phyloP scores from a whole-genome alignment of 1,284 basidiomycete species.

The Pyrrhoderma noxium region DNA sequence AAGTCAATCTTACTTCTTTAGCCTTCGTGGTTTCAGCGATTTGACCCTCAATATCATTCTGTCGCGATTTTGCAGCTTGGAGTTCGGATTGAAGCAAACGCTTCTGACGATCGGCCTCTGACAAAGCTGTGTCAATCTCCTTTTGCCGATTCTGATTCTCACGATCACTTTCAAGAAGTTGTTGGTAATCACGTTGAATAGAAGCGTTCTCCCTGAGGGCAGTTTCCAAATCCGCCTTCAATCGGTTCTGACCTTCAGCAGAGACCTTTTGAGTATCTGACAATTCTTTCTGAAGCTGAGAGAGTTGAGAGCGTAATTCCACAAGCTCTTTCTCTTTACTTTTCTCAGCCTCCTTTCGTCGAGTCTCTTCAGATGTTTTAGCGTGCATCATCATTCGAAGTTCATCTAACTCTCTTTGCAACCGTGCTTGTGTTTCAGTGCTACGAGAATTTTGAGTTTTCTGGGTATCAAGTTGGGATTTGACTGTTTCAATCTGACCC shows the following conservation, averaged over 20 bases:
- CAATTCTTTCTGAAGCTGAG: slow-evolving; percentile 53
- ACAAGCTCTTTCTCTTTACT: slow-evolving; percentile 82
- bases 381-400: slow-evolving; percentile 75
- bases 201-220: slow-evolving; percentile 48
- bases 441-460: slow-evolving; percentile 56
- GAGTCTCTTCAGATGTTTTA: slow-evolving; percentile 82
- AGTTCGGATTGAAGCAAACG: slow-evolving; percentile 72
- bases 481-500: slow-evolving; percentile 61
- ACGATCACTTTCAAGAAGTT: slow-evolving; percentile 55
- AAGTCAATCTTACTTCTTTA: slow-evolving; percentile 55
- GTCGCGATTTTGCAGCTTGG: slow-evolving; percentile 60
- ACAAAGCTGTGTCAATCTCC: slow-evolving; percentile 46
- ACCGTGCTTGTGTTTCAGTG: slow-evolving; percentile 43
- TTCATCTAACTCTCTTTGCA: slow-evolving; percentile 84
- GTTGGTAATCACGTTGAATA: slow-evolving; percentile 51
- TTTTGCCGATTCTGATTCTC: slow-evolving; percentile 44
- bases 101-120: slow-evolving; percentile 66
- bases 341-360: slow-evolving; percentile 77
- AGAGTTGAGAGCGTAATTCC: slow-evolving; percentile 64
- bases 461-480: slow-evolving; percentile 58
- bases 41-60: slow-evolving; percentile 64
- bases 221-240: slow-evolving; percentile 62
- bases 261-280: slow-evolving; percentile 49
- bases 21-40: slow-evolving; percentile 54
- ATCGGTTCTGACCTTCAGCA: slow-evolving; percentile 57